A percentile compares a stretch with the other conserved stretches of the same genome.
Evolutionary conservation across 1,284 basidiomycete genomes (phyloP).

Genomic region (Trichosporon faecale): DNA sequence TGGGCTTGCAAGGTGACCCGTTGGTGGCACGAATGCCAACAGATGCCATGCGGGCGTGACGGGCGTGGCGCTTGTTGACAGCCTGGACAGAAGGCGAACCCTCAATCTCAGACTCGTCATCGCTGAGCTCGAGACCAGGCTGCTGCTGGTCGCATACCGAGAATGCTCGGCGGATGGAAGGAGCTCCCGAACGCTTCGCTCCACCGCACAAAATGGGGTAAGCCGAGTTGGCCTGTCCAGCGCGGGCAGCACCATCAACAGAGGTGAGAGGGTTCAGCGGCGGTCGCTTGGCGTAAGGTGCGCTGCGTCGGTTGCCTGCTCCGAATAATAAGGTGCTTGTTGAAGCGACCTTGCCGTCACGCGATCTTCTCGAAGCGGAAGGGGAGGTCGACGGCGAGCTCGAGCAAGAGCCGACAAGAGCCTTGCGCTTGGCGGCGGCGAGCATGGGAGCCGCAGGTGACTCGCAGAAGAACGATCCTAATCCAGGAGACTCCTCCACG

Average conservation of each 20-base stretch:
- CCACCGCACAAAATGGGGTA: slow-evolving; percentile 43
- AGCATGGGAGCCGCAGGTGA: slow-evolving; percentile 38
- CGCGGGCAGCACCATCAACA: slow-evolving; percentile 20
- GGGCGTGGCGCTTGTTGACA: slow-evolving; percentile 34
- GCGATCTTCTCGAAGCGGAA: slow-evolving; percentile 40
- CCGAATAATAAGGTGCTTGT: slow-evolving; percentile 42
- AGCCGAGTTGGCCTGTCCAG: slow-evolving; percentile 37
- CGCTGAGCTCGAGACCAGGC: slow-evolving; percentile 30
- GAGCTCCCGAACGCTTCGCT: slow-evolving; percentile 2
- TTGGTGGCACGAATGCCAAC: slow-evolving; percentile 31
- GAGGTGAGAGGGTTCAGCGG: slow-evolving; percentile 27
- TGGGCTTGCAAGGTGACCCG: slow-evolving; percentile 40
- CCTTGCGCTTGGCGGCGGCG: slow-evolving; percentile 32
- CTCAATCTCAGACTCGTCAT: slow-evolving; percentile 44
- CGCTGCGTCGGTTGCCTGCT: slow-evolving; percentile 30
- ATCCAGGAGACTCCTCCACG: slow-evolving; percentile 37
- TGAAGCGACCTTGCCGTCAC: slow-evolving; percentile 38
- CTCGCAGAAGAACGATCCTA: slow-evolving; percentile 50
- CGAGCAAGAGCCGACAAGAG: slow-evolving; percentile 38
- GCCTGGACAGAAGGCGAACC: slow-evolving; percentile 37
- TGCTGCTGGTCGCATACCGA: slow-evolving; percentile 47
- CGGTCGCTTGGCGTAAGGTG: slow-evolving; percentile 34
- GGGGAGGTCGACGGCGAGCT: slow-evolving; percentile 47
- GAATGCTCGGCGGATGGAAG: slow-evolving; percentile 48
- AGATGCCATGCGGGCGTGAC: slow-evolving; percentile 29